Evolutionary conservation across 495 filamentous ascomycete species (phyloP).

Genomic region (Tuber melanosporum): DNA sequence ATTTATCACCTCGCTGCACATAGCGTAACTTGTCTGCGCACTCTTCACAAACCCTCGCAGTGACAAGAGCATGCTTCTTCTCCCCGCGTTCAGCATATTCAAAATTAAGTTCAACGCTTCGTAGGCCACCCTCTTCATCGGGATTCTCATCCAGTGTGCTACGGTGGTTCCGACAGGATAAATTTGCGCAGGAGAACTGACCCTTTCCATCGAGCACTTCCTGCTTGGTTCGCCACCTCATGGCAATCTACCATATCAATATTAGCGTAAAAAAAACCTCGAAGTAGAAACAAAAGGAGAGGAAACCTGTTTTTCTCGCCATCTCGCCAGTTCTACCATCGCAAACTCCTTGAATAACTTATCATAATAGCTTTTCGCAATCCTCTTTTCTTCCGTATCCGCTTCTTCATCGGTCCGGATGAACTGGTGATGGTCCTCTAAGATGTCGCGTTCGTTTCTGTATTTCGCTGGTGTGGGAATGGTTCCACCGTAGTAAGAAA

Average conservation of each 20-base stretch:
- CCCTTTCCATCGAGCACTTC: constrained; percentile 42
- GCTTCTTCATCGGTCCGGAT: constrained; percentile 30
- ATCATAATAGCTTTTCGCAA: constrained; percentile 38
- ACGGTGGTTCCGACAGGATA: constrained; percentile 32
- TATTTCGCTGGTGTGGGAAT: constrained; percentile 18
- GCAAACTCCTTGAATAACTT: constrained; percentile 42
- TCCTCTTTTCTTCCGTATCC: constrained; percentile 27
- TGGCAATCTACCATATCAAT: constrained; percentile 31
- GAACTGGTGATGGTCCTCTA: constrained; percentile 42
- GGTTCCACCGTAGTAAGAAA: constrained; percentile 33
- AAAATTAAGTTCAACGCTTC: constrained; percentile 37
- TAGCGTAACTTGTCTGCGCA: constrained; percentile 35
- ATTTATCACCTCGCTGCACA: constrained; percentile 23
- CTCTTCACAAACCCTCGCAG: constrained; percentile 37
- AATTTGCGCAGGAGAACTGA: constrained; percentile 33
- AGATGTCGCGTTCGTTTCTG: constrained; percentile 40
- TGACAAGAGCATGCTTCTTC: constrained; percentile 39
- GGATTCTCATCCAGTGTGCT: constrained; percentile 36
- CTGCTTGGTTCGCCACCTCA: constrained; percentile 41
- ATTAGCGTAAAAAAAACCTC: constrained; percentile 5
- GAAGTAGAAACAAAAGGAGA: neutral
- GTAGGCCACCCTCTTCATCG: constrained; percentile 21
- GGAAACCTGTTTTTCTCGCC: constrained; percentile 34
- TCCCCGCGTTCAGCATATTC: constrained; percentile 38
- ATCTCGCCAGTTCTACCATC: constrained; percentile 37